Evolutionary conservation across 2,329 filamentous ascomycete species (phyloP).

Genomic region (Emergomyces pasteurianus): DNA sequence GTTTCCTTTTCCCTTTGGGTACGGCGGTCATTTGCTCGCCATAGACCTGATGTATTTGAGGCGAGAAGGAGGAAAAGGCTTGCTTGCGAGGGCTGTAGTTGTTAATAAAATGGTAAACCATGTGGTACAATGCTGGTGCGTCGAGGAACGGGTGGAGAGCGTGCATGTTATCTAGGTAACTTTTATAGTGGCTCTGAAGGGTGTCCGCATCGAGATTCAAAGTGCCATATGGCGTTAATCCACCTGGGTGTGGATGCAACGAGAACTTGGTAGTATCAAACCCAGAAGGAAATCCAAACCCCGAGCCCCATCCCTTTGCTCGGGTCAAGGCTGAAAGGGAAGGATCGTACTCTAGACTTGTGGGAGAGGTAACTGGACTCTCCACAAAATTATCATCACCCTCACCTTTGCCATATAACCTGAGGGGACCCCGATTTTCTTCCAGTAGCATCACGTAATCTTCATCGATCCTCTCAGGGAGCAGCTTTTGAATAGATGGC

Average conservation of each 20-base stretch:
- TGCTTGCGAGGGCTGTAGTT: constrained; percentile 30
- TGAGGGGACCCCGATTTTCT: constrained; percentile 58
- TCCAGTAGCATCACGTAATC: constrained; percentile 67
- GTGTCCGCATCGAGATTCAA: constrained; percentile 43
- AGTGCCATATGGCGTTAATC: constrained; percentile 38
- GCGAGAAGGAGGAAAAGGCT: neutral
- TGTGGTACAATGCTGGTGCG: constrained; percentile 37
- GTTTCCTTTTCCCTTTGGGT: constrained; percentile 11
- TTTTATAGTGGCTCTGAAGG: constrained; percentile 39
- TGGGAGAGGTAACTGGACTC: constrained; percentile 24
- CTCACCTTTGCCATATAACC: constrained; percentile 69
- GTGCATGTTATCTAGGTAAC: constrained; percentile 50
- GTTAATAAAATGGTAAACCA: constrained; percentile 41
- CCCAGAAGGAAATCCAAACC: constrained; percentile 23
- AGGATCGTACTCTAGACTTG: constrained; percentile 17
- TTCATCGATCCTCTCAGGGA: constrained; percentile 48
- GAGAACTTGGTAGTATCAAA: constrained; percentile 19
- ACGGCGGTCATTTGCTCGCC: constrained; percentile 4
- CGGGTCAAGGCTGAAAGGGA: constrained; percentile 29
- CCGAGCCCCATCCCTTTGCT: constrained; percentile 42
- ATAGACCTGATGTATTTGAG: neutral
- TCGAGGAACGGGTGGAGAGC: constrained; percentile 54
- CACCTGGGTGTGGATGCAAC: constrained; percentile 28
- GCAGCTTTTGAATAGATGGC: constrained; percentile 55
- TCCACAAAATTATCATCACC: constrained; percentile 44